Evolutionary conservation across 106 monocot genomes (phyloP), one percentile per base, ranked within the genome.

Genomic region (Posidonia australis): DNA sequence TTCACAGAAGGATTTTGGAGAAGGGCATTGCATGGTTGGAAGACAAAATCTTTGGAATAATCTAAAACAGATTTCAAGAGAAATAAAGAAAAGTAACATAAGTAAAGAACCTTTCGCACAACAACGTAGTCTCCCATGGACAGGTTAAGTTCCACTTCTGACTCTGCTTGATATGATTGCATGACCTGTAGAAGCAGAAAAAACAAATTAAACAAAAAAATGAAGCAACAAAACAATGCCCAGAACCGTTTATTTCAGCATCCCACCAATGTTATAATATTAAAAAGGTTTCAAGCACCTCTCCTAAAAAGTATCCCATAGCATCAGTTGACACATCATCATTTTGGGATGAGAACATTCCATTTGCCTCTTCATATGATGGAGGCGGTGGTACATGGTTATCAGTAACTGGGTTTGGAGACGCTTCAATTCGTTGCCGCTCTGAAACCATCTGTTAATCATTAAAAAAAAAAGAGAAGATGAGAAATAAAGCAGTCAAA

Each of bases 331-430:
- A 55, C 62, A 65, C 76, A 67, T 83, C 76, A 64, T 68, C 49
- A 46, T 79, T 28, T 5, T 47, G 58, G 11, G 74, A 64, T 45
- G 78, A 58, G 70, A 58, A 82, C 9, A 84, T 47, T 24, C 86
- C 90, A 70, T 87, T 90, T 19, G 55, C 70, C 74, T 90, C 94
- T 77, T 96, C 94, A 77, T 90, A 96, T 41, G 90, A 84, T 26
- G 90, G 89, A 67, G 91, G 86, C 17, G 86, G 86, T n/a, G 86
- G 78, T 58, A 72, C 61, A 60, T 41, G 59, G 66, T 70, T 74
- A 44, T 79, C 85, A n/a, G 66, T 41, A 20, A 43, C 67, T 57
- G 82, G 83, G 46, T 48, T 77, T 60, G 93, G 81, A 63, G 83
- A 51, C 46, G 82, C 89, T 79, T 96, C 94, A 53, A 96, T 84